Percentiles rank a stretch among this genome's conserved stretches.
Evolutionary conservation across 2,329 filamentous ascomycete species (phyloP).

Genomic region (Clarireedia hainanense): DNA sequence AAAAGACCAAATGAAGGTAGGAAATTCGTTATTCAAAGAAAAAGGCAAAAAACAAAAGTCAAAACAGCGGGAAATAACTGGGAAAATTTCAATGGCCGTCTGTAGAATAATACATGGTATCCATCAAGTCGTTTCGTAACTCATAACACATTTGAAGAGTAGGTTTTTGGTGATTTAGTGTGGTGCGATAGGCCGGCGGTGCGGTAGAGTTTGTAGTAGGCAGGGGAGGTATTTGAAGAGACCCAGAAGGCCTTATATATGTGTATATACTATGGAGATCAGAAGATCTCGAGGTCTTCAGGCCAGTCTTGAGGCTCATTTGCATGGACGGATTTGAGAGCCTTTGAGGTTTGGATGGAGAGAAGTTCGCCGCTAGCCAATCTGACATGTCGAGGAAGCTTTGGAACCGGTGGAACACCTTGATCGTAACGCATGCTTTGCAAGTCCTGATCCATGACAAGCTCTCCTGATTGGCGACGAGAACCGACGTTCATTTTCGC

Average conservation of each 20-base stretch:
- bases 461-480: background rate
- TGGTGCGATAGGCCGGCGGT: background rate
- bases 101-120: slow-evolving; percentile 9
- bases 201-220: background rate
- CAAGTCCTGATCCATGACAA: background rate
- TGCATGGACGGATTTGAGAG: background rate
- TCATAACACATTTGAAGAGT: slow-evolving; percentile 8
- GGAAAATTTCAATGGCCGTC: background rate
- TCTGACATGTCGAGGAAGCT: slow-evolving; percentile 21
- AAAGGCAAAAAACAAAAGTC: background rate
- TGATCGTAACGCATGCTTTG: background rate
- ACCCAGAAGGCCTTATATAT: background rate
- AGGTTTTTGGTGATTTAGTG: background rate
- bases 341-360: background rate
- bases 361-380: slow-evolving; percentile 8
- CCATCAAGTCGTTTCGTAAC: slow-evolving; percentile 9
- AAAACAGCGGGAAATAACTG: background rate
- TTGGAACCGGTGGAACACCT: slow-evolving; percentile 20
- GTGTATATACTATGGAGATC: background rate
- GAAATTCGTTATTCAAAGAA: background rate
- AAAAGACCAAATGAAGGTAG: background rate
- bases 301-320: slow-evolving; percentile 6
- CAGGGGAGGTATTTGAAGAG: no score
- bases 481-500: background rate
- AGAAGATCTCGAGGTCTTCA: slow-evolving; percentile 9